A percentile compares a stretch with the other conserved stretches of the same genome.
Conservation (phyloP, 2,329 filamentous ascomycete species). For the Ophiocordyceps polyrhachis-furcata region DNA sequence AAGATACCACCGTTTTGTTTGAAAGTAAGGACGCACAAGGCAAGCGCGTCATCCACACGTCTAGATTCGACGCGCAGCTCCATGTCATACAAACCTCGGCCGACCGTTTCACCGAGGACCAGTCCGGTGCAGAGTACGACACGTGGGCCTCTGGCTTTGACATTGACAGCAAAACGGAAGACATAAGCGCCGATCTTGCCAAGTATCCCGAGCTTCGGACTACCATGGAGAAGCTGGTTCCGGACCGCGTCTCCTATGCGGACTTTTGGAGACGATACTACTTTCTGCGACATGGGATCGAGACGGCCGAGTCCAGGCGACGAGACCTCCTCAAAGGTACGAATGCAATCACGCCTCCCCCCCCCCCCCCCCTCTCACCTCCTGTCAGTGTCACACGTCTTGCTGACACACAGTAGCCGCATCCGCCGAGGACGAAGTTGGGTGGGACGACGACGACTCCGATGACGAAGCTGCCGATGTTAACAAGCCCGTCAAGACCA, state of each 20-base stretch:
- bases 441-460: constrained; percentile 56
- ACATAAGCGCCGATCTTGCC: constrained; percentile 64
- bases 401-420: constrained; percentile 28
- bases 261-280: constrained; percentile 94
- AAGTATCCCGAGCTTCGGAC: constrained; percentile 69
- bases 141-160: constrained; percentile 59
- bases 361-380: no score
- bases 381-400: neutral
- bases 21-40: constrained; percentile 83
- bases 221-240: constrained; percentile 94
- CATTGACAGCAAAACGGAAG: constrained; percentile 65
- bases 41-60: constrained; percentile 87
- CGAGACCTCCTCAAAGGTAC: constrained; percentile 81
- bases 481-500: constrained; percentile 5
- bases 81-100: constrained; percentile 82
- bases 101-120: constrained; percentile 70
- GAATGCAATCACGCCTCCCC: constrained; percentile 7
- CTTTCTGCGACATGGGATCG: constrained; percentile 79
- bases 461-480: constrained; percentile 21
- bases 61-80: constrained; percentile 83
- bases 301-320: constrained; percentile 77
- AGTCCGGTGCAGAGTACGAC: constrained; percentile 54
- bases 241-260: constrained; percentile 71
- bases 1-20: constrained; percentile 55
- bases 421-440: constrained; percentile 51